These are phyloP conservation scores for Candida tetrigidarum DNA, from an alignment of 1,139 yeast species.

Conservation along the genomic window DNA sequence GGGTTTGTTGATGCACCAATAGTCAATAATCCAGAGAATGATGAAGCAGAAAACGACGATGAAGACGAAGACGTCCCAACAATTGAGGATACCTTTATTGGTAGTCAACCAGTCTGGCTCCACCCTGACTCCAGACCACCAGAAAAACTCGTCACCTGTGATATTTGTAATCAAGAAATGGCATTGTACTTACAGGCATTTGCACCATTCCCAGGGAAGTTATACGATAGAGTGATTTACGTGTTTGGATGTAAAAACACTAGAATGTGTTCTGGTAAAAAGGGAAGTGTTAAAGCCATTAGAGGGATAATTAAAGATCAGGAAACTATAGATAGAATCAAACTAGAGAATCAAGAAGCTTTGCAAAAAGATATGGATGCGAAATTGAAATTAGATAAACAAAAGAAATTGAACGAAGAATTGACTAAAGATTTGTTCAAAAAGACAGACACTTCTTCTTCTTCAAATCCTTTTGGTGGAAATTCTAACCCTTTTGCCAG, in stretches of 20 bases:
- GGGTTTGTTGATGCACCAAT: slow-evolving; percentile 68
- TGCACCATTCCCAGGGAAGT: slow-evolving; percentile 73
- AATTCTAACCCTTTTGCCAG: slow-evolving; percentile 33
- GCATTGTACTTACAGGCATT: slow-evolving; percentile 76
- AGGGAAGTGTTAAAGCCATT: slow-evolving; percentile 73
- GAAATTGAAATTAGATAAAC: slow-evolving; percentile 43
- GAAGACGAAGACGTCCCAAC: slow-evolving; percentile 47
- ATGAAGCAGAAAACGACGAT: slow-evolving; percentile 23
- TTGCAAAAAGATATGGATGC: slow-evolving; percentile 42
- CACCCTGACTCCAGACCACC: slow-evolving; percentile 60
- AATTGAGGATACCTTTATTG: slow-evolving; percentile 76
- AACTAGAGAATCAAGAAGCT: slow-evolving; percentile 39
- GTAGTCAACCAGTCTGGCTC: slow-evolving; percentile 71
- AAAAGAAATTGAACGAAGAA: slow-evolving; percentile 46
- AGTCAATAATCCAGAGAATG: slow-evolving; percentile 7
- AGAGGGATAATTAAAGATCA: slow-evolving; percentile 74
- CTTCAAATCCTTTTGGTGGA: slow-evolving; percentile 35
- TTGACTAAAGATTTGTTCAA: slow-evolving; percentile 49
- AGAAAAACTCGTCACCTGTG: slow-evolving; percentile 58
- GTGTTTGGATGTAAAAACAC: slow-evolving; percentile 73
- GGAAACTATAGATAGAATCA: slow-evolving; percentile 42
- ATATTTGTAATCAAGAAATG: slow-evolving; percentile 63
- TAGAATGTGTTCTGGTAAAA: slow-evolving; percentile 60
- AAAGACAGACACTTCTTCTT: slow-evolving; percentile 20
- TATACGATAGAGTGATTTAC: slow-evolving; percentile 81